Base-by-base conservation (phyloP, 1,284 basidiomycete species). In the Peniophora sp. region DNA sequence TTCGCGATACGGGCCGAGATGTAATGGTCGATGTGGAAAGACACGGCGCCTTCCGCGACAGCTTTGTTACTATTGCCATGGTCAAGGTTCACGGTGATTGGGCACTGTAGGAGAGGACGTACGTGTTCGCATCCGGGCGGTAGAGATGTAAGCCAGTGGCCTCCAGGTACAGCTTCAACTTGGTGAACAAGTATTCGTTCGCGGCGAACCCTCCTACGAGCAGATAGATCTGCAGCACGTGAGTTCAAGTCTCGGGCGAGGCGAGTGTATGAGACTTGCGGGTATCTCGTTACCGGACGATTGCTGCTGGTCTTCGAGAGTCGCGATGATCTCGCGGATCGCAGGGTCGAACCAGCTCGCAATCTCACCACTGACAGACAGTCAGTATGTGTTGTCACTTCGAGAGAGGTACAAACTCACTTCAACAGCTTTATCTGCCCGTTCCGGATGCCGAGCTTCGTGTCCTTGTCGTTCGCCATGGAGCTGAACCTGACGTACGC, bases 21-120 rank as follows among this genome's bases (percentile, higher is more conserved):
- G 17, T 68, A 68, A 50, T 72, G 75, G 53, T 81, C 73, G 24
- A 79, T 52, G 50, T 72, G 74, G 55, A 71, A 80, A 0, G 74
- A 78, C 18, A 81, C 64, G 0, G 74, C 76, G 2, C 79, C 78
- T 43, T 80, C 74, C 0, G 78, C 71, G 0, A 80, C 79, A 1
- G 76, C 78, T 52, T 80, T 81, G 54, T 76, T 79, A 34, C 78
- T 79, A 45, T 9, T 11, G n/a, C 8, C 12, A 1, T 9, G 9
- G 37, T 41, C 37, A 32, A 22, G 43, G n/a, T n/a, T n/a, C n/a
- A n/a, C n/a, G n/a, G n/a, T n/a, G n/a, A n/a, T n/a, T n/a, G n/a
- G n/a, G n/a, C n/a, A n/a, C n/a, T n/a, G n/a, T n/a, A n/a, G 23
- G 15, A 36, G 9, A 23, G 12, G 3, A 65, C 72, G 47, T 62